These are phyloP conservation scores for Globisporangium abappressorium DNA, from an alignment of 352 stramenopile genomes.

Conservation along the genomic window DNA sequence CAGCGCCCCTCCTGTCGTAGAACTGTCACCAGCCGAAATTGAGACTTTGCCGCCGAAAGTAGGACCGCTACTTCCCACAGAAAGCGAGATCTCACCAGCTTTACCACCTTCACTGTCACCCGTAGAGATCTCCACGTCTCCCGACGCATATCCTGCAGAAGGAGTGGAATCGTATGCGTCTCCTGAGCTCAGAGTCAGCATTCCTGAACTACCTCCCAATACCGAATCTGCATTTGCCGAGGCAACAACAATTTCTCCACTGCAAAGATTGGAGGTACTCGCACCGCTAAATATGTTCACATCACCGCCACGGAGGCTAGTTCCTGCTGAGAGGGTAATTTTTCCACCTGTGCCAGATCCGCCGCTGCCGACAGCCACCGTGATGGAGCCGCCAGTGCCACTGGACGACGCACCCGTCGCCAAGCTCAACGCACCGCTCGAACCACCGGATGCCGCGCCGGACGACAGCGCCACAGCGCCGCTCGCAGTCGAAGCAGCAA, in stretches of 20 bases:
- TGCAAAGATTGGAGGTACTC: background rate
- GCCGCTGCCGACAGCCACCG: slow-evolving; percentile 26
- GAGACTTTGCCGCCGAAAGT: slow-evolving; percentile 14
- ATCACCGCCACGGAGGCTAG: background rate
- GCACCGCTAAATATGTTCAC: background rate
- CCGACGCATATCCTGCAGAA: slow-evolving; percentile 13
- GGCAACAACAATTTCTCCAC: slow-evolving; percentile 2
- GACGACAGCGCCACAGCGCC: background rate
- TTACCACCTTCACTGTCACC: slow-evolving; percentile 12
- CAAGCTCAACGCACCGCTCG: slow-evolving; percentile 27
- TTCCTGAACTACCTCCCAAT: background rate
- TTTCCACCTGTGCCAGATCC: slow-evolving; percentile 21
- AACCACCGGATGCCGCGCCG: slow-evolving; percentile 18
- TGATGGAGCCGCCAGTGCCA: slow-evolving; percentile 29
- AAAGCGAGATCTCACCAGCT: slow-evolving; percentile 20
- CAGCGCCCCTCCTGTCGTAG: slow-evolving; percentile 12
- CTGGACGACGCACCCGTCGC: slow-evolving; percentile 22
- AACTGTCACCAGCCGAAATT: slow-evolving; percentile 14
- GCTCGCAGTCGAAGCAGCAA: no score
- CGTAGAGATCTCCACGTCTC: slow-evolving; percentile 4
- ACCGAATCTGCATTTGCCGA: background rate
- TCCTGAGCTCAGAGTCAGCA: slow-evolving; percentile 6
- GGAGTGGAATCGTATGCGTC: slow-evolving; percentile 9
- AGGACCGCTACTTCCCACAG: slow-evolving; percentile 15
- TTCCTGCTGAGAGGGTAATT: slow-evolving; percentile 21